Conservation (phyloP, 73 alveolate species). For the Breviolum minutum region DNA sequence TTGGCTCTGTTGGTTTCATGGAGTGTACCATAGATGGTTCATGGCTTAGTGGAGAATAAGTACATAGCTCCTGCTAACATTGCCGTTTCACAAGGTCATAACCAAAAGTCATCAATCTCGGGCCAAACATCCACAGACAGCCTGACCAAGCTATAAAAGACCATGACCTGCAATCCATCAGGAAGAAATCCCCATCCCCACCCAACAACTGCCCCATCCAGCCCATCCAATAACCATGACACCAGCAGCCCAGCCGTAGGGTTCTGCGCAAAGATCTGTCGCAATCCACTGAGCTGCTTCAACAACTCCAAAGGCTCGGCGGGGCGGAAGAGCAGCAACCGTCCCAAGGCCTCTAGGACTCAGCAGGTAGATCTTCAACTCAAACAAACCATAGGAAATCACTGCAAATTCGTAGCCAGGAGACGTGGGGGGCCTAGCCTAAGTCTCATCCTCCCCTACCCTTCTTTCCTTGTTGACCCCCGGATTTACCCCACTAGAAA, state of each 20-base stretch:
- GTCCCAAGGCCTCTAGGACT: background rate
- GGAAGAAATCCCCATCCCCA: no score
- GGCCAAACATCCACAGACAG: no score
- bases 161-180: no score
- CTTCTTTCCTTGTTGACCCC: no score
- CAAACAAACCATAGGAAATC: background rate
- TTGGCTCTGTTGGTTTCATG: background rate
- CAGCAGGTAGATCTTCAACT: no score
- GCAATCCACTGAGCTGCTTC: conserved; percentile 13
- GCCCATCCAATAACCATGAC: background rate
- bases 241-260: conserved; percentile 44
- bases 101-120: no score
- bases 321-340: conserved; percentile 62
- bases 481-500: no score
- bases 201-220: background rate
- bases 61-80: background rate
- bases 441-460: no score
- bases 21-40: background rate
- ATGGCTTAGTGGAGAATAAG: background rate
- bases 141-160: no score
- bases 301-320: conserved; percentile 31
- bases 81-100: background rate
- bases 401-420: background rate
- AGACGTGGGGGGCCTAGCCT: background rate
- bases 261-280: background rate